Base-by-base conservation (phyloP, 1,284 basidiomycete species). In the Pseudozyma sp. region DNA sequence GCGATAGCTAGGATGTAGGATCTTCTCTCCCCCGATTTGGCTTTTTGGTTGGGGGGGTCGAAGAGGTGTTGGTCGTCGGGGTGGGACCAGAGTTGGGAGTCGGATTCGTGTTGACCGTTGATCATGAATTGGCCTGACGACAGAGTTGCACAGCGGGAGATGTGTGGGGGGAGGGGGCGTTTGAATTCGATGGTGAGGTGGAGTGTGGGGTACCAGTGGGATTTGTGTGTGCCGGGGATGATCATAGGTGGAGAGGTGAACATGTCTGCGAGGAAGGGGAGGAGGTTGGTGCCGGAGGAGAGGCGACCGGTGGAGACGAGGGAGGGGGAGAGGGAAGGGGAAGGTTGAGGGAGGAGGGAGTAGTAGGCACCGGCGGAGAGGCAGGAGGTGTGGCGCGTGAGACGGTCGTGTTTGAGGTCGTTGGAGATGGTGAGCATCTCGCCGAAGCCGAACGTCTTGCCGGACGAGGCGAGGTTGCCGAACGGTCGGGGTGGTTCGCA, bases 101-200 rank as follows among this genome's bases (percentile, higher is more conserved):
- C 50, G n/a, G 45, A 29, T 51, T 76, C 74, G 53, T 76, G 74
- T 37, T 76, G 74, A 19, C 74, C 74, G 37, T 73, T 68, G 45
- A 65, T 52, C 58, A 76, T 68, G 51, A 61, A 76, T 3, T 44
- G 56, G 8, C 69, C 74, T 11, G 31, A 53, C 1, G 51, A 46
- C 16, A 44, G 49, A 7, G 57, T 68, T 4, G 60, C 74, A 2
- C 50, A 46, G 43, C 64, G 39, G 3, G 46, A 30, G 8, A 73
- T 5, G 35, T 24, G 1, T 4, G 10, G 13, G 9, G 74, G 69
- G 0, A 76, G 37, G 9, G 33, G 6, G 5, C 64, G 39, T 66
- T 76, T 76, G 54, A 76, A 76, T 43, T 76, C 74, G 37, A 76
- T 68, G 7, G 74, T 68, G 17, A 76, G 47, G 35, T 76, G 74